These are phyloP conservation scores for Neurospora sp. DNA, from an alignment of 495 filamentous ascomycete species.

Conservation along the genomic window DNA sequence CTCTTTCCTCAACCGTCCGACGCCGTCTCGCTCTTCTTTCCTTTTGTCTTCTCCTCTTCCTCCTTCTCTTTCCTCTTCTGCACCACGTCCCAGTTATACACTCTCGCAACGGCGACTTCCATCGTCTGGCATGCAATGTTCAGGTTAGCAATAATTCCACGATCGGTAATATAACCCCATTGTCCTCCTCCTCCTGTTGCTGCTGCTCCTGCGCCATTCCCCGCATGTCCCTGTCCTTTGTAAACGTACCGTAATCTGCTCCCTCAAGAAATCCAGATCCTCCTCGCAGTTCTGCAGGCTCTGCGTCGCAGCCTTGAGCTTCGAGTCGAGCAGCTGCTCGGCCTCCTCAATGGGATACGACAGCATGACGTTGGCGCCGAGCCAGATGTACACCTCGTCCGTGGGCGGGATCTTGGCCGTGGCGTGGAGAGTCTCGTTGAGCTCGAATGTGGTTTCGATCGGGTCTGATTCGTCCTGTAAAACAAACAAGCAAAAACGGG, in stretches of 20 bases:
- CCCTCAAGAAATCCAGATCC: conserved; percentile 89
- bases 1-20: conserved; percentile 11
- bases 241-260: conserved; percentile 77
- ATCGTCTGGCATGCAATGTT: conserved; percentile 52
- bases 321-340: conserved; percentile 64
- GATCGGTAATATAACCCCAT: background rate
- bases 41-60: conserved; percentile 44
- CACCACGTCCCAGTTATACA: conserved; percentile 99
- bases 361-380: conserved; percentile 97
- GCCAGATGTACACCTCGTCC: conserved; percentile 93
- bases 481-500: background rate
- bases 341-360: conserved; percentile 87
- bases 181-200: no score
- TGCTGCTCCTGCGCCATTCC: no score
- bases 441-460: conserved; percentile 85
- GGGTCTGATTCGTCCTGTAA: conserved; percentile 43
- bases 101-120: conserved; percentile 88
- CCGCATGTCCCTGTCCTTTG: no score
- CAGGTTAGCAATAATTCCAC: conserved; percentile 14
- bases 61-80: conserved; percentile 85
- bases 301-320: conserved; percentile 66
- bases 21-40: conserved; percentile 20
- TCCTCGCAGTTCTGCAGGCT: conserved; percentile 83
- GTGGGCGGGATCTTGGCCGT: conserved; percentile 72
- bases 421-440: conserved; percentile 93